These are phyloP conservation scores for Posidonia australis DNA, from an alignment of 106 monocot species.

Conservation along the genomic window DNA sequence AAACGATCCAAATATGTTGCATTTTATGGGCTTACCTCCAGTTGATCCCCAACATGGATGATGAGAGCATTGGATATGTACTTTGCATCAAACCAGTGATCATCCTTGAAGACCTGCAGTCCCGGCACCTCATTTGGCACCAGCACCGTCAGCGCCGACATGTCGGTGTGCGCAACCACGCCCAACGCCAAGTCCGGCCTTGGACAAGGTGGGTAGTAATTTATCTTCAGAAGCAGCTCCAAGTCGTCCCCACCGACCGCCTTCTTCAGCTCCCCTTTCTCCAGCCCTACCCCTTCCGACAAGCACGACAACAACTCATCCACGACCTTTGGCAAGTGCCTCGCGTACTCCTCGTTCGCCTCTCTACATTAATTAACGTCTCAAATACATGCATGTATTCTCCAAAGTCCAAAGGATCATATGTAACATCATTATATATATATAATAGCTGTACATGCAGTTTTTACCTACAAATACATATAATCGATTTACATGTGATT, in stretches of 20 bases:
- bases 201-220: constrained; percentile 84
- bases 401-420: no score
- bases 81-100: constrained; percentile 49
- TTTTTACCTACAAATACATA: no score
- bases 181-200: constrained; percentile 67
- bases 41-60: constrained; percentile 71
- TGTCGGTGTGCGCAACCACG: constrained; percentile 64
- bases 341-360: constrained; percentile 50
- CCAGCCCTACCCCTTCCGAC: constrained; percentile 46
- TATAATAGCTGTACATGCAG: no score
- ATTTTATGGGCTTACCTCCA: constrained; percentile 39
- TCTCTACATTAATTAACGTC: no score
- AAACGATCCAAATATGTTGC: no score
- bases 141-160: constrained; percentile 64
- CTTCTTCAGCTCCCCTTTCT: constrained; percentile 27
- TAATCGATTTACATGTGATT: no score
- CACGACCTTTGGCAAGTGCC: constrained; percentile 25
- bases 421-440: no score
- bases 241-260: constrained; percentile 44
- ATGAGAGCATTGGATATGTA: constrained; percentile 58
- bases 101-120: constrained; percentile 72
- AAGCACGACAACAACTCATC: constrained; percentile 34
- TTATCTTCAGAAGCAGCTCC: constrained; percentile 57
- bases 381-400: no score
- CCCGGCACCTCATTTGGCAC: constrained; percentile 78